Base-by-base conservation (phyloP, 23 red algal genomes). In the Gracilariopsis chorda region DNA sequence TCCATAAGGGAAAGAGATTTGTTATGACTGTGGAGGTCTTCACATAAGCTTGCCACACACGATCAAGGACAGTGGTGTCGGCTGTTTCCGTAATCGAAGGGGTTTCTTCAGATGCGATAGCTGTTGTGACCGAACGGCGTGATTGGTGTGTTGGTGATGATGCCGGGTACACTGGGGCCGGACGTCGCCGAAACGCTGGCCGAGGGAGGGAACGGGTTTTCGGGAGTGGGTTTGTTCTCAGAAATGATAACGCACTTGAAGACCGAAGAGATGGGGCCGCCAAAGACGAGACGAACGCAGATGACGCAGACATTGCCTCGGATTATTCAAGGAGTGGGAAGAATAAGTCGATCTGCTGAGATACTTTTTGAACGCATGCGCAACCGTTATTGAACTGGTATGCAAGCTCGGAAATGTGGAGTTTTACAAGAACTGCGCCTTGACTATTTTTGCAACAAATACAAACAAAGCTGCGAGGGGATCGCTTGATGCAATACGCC, bases 1-100 rank as follows among this genome's bases (percentile, higher is more conserved):
- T 96, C 96, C 96, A 98, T 16, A 98, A 28, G 17, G 96, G 96
- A 75, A 98, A 98, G 42, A 98, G 84, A 70, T 98, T 98, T 52
- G 96, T 98, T 48, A 95, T n/a, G 27, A 98, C 21, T 20, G 96
- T 98, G 1, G 92, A 90, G n/a, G 48, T n/a, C 37, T 37, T 49
- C 20, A 92, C 90, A 53, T 92, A 96, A 6, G 30, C 43, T 16
- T 51, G 49, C 80, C 88, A 91, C 21, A 80, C 59, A 25, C 23
- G 39, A 14, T 41, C 63, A 3, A 33, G 63, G 27, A 70, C 13
- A 7, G 63, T 70, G 7, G 1, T 42, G 5, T 70, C 23, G 17
- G 63, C 13, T 1, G 2, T 33, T 2, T 70, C 63, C 17, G 63
- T n/a, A 42, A 70, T 30, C 5, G 63, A 42, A 41, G 63, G 5